Base-by-base conservation (phyloP, 1,284 basidiomycete genomes). In the Ustilago xerochloae region DNA sequence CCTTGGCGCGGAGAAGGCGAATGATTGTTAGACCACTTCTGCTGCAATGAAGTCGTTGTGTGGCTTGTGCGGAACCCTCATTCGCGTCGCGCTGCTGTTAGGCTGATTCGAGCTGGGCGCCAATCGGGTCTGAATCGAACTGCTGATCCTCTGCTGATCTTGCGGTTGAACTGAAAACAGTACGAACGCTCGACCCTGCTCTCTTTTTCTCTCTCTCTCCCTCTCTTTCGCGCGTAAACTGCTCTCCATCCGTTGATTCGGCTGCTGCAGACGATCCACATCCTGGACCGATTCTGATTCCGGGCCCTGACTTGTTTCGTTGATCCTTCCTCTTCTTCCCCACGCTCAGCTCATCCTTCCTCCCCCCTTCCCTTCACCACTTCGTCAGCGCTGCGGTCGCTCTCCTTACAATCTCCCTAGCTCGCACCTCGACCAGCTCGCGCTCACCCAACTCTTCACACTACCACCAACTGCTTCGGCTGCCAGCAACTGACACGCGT, bases 251-350 rank as follows among this genome's bases (percentile, higher is more conserved):
- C 41, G 26, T 43, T 24, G 22, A 20, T 41, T 41, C 18, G 6
- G 41, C 22, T 15, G 32, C 32, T 15, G 41, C 20, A 24, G 39
- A 26, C 36, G 36, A 52, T 52, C 49, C 35, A 35, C 33, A 51
- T 33, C 33, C 22, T 51, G 24, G 26, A 41, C 50, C 50, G 26
- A 36, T 52, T 52, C 50, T 28, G 50, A 15, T 30, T 39, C n/a
- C n/a, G 15, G 6, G 36, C 33, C 22, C 30, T 41, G 24, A 26
- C 16, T 52, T 36, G 36, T 52, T 52, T 18, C 36, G n/a, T 18
- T 18, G 35, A 38, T 20, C 49, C 24, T 38, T 28, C 6, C 43
- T 28, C 24, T n/a, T 7, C 20, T 5, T 4, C 38, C 16, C 36
- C 24, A 16, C 22, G 6, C 36, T 15, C 20, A 35, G 24, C 36